These are phyloP conservation scores for Fusarium aywerte DNA, from an alignment of 2,329 filamentous ascomycete genomes.

Conservation along the genomic window DNA sequence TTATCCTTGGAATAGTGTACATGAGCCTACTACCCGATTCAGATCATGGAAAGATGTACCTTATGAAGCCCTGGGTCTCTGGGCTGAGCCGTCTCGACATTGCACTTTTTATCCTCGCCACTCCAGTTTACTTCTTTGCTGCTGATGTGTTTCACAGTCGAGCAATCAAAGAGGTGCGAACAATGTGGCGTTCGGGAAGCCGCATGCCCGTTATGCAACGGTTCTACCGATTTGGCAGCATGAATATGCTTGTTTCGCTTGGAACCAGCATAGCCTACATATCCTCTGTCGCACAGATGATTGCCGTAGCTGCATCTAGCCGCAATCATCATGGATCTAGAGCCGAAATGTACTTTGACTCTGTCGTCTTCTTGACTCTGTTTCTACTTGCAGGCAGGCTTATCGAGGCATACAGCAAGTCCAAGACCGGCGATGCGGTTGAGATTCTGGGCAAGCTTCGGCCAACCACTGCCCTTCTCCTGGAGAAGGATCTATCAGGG, in stretches of 20 bases:
- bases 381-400: slow-evolving; percentile 82
- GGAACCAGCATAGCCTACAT: slow-evolving; percentile 90
- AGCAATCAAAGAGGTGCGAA: slow-evolving; percentile 80
- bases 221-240: slow-evolving; percentile 94
- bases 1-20: slow-evolving; percentile 88
- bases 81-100: slow-evolving; percentile 83
- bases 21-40: slow-evolving; percentile 79
- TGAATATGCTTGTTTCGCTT: slow-evolving; percentile 93
- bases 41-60: slow-evolving; percentile 68
- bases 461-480: slow-evolving; percentile 78
- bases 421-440: slow-evolving; percentile 88
- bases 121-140: slow-evolving; percentile 86
- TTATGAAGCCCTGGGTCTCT: slow-evolving; percentile 76
- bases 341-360: slow-evolving; percentile 81
- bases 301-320: slow-evolving; percentile 64
- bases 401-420: slow-evolving; percentile 90
- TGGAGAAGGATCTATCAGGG: slow-evolving; percentile 58
- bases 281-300: slow-evolving; percentile 81
- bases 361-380: slow-evolving; percentile 89
- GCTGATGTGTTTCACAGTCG: slow-evolving; percentile 86
- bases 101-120: slow-evolving; percentile 82
- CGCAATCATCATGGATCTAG: slow-evolving; percentile 30
- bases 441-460: slow-evolving; percentile 80
- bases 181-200: slow-evolving; percentile 81
- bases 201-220: slow-evolving; percentile 76